phyloP scores from a whole-genome alignment of 1,139 yeast species.

The Yamadazyma sp. region DNA sequence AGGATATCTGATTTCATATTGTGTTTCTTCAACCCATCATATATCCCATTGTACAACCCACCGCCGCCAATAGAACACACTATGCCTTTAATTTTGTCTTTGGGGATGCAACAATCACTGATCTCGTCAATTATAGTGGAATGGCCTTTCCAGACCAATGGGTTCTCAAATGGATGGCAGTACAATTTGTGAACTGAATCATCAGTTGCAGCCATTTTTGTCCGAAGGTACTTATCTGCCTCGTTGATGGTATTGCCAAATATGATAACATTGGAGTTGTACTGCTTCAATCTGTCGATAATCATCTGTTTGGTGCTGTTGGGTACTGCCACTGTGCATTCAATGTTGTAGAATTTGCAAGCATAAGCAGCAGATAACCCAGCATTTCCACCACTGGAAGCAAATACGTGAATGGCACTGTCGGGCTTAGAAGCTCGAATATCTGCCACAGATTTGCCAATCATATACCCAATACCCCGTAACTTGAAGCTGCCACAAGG shows the following conservation, averaged over 20 bases:
- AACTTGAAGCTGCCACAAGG: slow-evolving; percentile 44
- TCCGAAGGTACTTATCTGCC: slow-evolving; percentile 33
- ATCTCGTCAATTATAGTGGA: slow-evolving; percentile 35
- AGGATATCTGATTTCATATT: slow-evolving; percentile 24
- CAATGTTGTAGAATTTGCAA: slow-evolving; percentile 24
- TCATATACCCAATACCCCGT: slow-evolving; percentile 38
- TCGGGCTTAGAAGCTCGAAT: slow-evolving; percentile 19
- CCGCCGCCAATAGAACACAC: slow-evolving; percentile 48
- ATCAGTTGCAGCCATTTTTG: slow-evolving; percentile 18
- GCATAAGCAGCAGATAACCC: slow-evolving; percentile 47
- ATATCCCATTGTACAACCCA: slow-evolving; percentile 41
- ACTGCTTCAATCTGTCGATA: slow-evolving; percentile 21
- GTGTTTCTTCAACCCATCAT: slow-evolving; percentile 28
- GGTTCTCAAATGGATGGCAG: slow-evolving; percentile 44
- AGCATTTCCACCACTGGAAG: slow-evolving; percentile 50
- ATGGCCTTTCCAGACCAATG: slow-evolving; percentile 43
- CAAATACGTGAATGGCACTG: slow-evolving; percentile 28
- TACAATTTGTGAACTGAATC: slow-evolving; percentile 27
- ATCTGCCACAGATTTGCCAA: slow-evolving; percentile 21
- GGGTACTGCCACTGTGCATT: slow-evolving; percentile 45
- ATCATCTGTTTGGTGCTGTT: slow-evolving; percentile 25
- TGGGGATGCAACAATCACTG: slow-evolving; percentile 18
- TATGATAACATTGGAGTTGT: slow-evolving; percentile 31
- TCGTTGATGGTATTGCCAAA: slow-evolving; percentile 38
- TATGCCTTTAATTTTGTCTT: slow-evolving; percentile 30